A percentile compares a stretch with the other conserved stretches of the same genome.
phyloP scores from a whole-genome alignment of 192 early-diverging fungal species.

The Phycomyces blakesleeanus region DNA sequence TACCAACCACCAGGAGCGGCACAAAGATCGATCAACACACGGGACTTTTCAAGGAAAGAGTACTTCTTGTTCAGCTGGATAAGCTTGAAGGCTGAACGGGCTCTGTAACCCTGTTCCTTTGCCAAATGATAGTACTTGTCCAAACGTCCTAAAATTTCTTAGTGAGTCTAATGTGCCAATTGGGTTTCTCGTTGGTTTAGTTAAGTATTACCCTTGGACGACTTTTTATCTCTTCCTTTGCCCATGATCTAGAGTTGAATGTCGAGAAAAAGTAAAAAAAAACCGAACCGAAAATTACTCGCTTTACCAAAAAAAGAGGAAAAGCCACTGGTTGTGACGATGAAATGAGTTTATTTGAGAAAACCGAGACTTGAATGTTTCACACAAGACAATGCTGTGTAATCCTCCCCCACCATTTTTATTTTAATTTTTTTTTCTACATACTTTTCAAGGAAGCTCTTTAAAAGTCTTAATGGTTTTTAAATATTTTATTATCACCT shows the following conservation, averaged over 20 bases:
- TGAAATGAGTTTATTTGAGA: neutral
- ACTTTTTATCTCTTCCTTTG: constrained; percentile 39
- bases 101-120: constrained; percentile 98
- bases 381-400: no score
- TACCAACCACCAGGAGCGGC: constrained; percentile 97
- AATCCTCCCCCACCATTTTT: no score
- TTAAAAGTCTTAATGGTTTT: no score
- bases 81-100: constrained; percentile 98
- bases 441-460: no score
- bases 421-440: no score
- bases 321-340: constrained; percentile 2
- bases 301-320: constrained; percentile 2
- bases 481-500: no score
- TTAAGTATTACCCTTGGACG: constrained; percentile 29
- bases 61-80: constrained; percentile 99
- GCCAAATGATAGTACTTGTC: constrained; percentile 99
- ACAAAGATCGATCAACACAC: constrained; percentile 92
- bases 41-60: constrained; percentile 87
- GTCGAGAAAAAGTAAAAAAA: constrained; percentile 4
- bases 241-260: constrained; percentile 18
- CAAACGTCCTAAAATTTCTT: constrained; percentile 77
- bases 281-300: neutral
- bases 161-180: neutral
- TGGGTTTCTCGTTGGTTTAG: neutral
- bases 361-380: no score